Evolutionary conservation across 306 rosid genomes (phyloP).

Genomic region (Malus fusca): DNA sequence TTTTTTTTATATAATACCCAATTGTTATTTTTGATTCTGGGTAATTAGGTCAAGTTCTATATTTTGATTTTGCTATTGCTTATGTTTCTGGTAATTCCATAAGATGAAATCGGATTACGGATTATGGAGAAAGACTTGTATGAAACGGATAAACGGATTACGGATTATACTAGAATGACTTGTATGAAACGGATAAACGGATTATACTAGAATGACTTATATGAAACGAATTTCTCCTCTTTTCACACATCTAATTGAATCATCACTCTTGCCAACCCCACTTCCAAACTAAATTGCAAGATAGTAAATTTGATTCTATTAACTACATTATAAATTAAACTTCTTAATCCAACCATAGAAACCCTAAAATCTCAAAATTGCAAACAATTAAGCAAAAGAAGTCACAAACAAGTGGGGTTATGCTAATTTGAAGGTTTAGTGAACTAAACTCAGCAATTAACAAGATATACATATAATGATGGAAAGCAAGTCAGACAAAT

Average conservation of each 20-base stretch:
- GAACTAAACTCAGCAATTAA: neutral
- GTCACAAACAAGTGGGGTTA: neutral
- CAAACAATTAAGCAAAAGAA: neutral
- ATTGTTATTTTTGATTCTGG: neutral
- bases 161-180: too few species aligned
- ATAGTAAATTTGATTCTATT: too few species aligned
- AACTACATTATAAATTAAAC: too few species aligned
- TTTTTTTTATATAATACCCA: neutral
- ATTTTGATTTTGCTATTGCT: neutral
- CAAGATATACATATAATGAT: neutral
- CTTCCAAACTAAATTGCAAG: neutral
- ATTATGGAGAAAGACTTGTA: too few species aligned
- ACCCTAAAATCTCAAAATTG: neutral
- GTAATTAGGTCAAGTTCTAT: neutral
- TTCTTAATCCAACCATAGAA: neutral
- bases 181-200: neutral
- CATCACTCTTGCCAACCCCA: constrained; percentile 38
- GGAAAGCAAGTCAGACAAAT: constrained; percentile 34
- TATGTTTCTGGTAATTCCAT: neutral
- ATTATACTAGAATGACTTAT: too few species aligned
- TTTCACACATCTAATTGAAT: constrained; percentile 62
- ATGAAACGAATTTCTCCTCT: constrained; percentile 5
- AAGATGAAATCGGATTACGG: too few species aligned
- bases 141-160: too few species aligned
- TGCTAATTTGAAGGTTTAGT: neutral